These are phyloP conservation scores for Lichina pygmaea DNA, from an alignment of 495 filamentous ascomycete genomes.

Conservation along the genomic window DNA sequence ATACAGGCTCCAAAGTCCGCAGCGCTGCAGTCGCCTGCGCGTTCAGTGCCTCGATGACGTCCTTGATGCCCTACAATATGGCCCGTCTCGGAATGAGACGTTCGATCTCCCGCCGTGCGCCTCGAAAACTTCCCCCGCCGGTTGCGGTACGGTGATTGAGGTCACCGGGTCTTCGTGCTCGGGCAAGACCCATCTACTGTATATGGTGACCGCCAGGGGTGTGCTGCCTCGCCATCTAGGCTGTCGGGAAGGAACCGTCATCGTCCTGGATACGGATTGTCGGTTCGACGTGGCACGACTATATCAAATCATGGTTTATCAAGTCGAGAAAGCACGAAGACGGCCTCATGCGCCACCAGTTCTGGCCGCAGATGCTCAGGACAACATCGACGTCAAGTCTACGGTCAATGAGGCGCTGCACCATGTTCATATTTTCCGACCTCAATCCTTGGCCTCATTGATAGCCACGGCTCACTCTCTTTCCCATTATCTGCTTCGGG, in stretches of 20 bases:
- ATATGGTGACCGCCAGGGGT: slow-evolving; percentile 33
- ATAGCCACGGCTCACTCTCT: slow-evolving; percentile 23
- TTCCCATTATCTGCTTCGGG: slow-evolving; percentile 22
- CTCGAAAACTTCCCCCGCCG: too few species aligned
- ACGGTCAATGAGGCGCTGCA: slow-evolving; percentile 6
- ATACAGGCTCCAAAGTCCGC: too few species aligned
- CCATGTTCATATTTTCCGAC: slow-evolving; percentile 26
- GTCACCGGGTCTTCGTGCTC: slow-evolving; percentile 23
- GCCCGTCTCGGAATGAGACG: background rate
- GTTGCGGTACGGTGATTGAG: slow-evolving; percentile 19
- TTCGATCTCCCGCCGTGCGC: too few species aligned
- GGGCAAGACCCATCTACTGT: slow-evolving; percentile 41
- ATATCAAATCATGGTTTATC: slow-evolving; percentile 10
- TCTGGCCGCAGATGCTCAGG: too few species aligned
- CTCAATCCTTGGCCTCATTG: slow-evolving; percentile 22
- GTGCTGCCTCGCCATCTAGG: slow-evolving; percentile 23
- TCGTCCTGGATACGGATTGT: slow-evolving; percentile 42
- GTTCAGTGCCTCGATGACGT: slow-evolving; percentile 17
- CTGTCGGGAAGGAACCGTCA: slow-evolving; percentile 26
- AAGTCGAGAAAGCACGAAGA: background rate
- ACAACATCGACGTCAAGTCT: too few species aligned
- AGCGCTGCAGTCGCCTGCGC: too few species aligned
- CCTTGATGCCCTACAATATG: slow-evolving; percentile 10
- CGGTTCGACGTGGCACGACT: slow-evolving; percentile 37
- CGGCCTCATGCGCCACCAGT: too few species aligned